phyloP scores from a whole-genome alignment of 1,284 basidiomycete genomes.

The Testicularia cyperi region DNA sequence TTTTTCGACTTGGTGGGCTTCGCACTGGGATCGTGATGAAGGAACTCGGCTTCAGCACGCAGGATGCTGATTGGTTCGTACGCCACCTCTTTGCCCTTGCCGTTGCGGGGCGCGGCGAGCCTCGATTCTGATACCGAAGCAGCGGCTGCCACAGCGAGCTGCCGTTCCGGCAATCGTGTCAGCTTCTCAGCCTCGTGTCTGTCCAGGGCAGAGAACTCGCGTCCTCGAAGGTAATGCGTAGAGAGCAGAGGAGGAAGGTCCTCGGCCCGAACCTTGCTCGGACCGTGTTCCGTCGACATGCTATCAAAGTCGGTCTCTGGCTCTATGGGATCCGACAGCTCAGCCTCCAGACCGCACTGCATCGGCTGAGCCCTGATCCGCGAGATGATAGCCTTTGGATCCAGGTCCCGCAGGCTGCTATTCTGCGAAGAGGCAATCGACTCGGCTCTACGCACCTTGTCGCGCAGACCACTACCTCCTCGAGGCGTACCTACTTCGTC shows the following conservation, averaged over 20 bases:
- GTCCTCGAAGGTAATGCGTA: constrained; percentile 29
- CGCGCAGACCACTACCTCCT: too few relatives aligned
- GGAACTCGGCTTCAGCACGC: constrained; percentile 27
- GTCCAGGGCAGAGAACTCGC: constrained; percentile 8
- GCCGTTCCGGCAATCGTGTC: constrained; percentile 19
- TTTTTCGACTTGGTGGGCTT: constrained; percentile 9
- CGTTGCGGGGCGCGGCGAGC: constrained; percentile 11
- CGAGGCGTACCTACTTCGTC: too few relatives aligned
- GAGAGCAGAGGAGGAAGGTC: constrained; percentile 31
- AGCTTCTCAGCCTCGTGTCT: constrained; percentile 17
- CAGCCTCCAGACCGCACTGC: constrained; percentile 27
- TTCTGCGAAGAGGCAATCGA: constrained; percentile 21
- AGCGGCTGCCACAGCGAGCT: constrained; percentile 8
- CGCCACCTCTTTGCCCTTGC: constrained; percentile 11
- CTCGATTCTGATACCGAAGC: too few relatives aligned
- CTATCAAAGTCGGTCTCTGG: constrained; percentile 1
- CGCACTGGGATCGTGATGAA: constrained; percentile 15
- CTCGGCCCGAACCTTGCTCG: constrained; percentile 12
- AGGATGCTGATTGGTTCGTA: constrained; percentile 38
- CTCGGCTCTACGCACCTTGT: too few relatives aligned
- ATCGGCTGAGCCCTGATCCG: constrained; percentile 6
- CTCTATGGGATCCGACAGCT: constrained; percentile 7
- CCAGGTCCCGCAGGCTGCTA: constrained; percentile 14
- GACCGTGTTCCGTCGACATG: too few relatives aligned
- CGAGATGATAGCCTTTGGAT: constrained; percentile 21